Percentiles rank a stretch among this genome's conserved stretches.
Conservation (phyloP, 495 filamentous ascomycete genomes). For the Oidiodendron maius region DNA sequence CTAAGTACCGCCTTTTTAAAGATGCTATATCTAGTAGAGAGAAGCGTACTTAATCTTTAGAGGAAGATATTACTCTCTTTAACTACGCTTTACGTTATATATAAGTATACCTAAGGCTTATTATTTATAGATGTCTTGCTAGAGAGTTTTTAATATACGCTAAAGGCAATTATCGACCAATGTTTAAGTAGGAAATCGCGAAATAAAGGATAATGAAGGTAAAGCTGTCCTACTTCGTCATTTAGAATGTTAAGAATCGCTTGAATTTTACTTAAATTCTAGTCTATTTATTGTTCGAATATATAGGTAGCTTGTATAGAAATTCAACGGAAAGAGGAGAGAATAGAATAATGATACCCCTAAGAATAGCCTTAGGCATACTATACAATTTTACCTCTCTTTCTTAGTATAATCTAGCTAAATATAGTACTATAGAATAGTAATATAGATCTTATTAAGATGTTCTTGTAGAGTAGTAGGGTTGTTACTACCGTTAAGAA, state of each 20-base stretch:
- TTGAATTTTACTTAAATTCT: conserved; percentile 7
- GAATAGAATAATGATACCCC: conserved; percentile 8
- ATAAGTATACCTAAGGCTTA: not conserved
- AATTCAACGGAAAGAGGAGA: conserved; percentile 9
- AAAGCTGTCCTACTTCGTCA: conserved; percentile 23
- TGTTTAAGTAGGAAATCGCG: conserved; percentile 47
- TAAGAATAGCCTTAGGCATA: conserved; percentile 11
- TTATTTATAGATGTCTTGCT: conserved; percentile 17
- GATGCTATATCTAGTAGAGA: conserved; percentile 11
- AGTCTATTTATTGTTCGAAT: conserved; percentile 33
- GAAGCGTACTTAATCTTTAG: conserved; percentile 9
- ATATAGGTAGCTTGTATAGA: conserved; percentile 7
- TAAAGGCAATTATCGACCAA: no score
- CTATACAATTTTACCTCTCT: conserved; percentile 9
- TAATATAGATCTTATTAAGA: not conserved
- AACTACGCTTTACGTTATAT: conserved; percentile 4
- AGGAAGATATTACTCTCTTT: conserved; percentile 4
- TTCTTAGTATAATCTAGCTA: conserved; percentile 4
- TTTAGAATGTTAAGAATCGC: conserved; percentile 23
- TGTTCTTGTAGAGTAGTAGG: not conserved
- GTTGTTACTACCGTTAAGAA: not conserved
- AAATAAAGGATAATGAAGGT: conserved; percentile 45
- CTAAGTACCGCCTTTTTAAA: conserved; percentile 8
- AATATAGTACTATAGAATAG: conserved; percentile 5
- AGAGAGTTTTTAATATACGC: no score